These are phyloP conservation scores for Hymenoscyphus linearis DNA, from an alignment of 2,329 filamentous ascomycete species.

Conservation along the genomic window DNA sequence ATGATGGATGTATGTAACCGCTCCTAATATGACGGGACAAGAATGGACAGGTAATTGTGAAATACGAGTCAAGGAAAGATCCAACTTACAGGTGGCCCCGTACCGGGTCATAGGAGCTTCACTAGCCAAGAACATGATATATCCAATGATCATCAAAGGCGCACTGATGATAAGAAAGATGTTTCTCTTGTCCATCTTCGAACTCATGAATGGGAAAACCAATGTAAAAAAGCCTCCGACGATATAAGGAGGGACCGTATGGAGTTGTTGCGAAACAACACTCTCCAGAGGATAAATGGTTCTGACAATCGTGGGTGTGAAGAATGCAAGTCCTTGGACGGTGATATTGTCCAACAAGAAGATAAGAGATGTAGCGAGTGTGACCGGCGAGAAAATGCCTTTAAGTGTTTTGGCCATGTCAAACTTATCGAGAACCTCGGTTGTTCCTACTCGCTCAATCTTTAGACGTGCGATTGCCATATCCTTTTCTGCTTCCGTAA, in stretches of 20 bases:
- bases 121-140: constrained; percentile 64
- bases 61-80: not conserved
- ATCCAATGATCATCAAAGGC: constrained; percentile 62
- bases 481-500: constrained; percentile 59
- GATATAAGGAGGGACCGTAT: constrained; percentile 65
- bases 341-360: constrained; percentile 48
- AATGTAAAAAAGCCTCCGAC: constrained; percentile 64
- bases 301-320: constrained; percentile 63
- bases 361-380: constrained; percentile 48
- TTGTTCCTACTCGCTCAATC: constrained; percentile 59
- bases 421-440: constrained; percentile 58
- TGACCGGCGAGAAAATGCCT: constrained; percentile 61
- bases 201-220: constrained; percentile 55
- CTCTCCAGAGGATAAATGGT: constrained; percentile 58
- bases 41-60: too few species aligned
- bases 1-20: not conserved
- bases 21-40: too few species aligned
- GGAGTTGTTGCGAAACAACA: constrained; percentile 60
- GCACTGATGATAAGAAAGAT: constrained; percentile 56
- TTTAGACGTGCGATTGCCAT: constrained; percentile 62
- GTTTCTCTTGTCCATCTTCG: constrained; percentile 53
- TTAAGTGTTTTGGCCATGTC: constrained; percentile 52
- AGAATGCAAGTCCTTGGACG: constrained; percentile 66
- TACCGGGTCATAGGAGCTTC: constrained; percentile 51
- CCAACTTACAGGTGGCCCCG: constrained; percentile 50